phyloP scores from a whole-genome alignment of 2,329 filamentous ascomycete genomes.

The Pestalotiopsis sp. region DNA sequence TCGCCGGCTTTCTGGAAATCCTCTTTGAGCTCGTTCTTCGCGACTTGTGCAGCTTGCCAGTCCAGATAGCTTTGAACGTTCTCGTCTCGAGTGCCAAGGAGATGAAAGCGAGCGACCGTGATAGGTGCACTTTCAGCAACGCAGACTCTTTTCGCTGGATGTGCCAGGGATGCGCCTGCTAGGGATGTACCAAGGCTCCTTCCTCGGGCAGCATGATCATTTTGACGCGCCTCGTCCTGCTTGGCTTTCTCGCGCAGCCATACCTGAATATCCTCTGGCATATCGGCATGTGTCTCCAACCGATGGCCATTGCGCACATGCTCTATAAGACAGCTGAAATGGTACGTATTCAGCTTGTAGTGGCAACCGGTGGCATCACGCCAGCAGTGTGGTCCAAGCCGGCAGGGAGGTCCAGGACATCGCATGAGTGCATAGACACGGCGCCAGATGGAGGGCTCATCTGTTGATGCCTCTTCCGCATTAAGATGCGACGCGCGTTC shows the following conservation, averaged over 20 bases:
- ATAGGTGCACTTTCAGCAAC: not conserved
- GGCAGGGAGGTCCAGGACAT: not conserved
- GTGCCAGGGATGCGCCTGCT: not conserved
- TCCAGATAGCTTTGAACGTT: conserved; percentile 1
- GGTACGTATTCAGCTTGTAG: not conserved
- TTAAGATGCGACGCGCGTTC: not conserved
- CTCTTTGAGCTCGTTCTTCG: not conserved
- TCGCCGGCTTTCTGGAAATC: not conserved
- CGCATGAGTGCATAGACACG: conserved; percentile 1
- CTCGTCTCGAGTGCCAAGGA: not conserved
- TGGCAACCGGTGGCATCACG: not conserved
- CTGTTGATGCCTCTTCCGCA: not conserved
- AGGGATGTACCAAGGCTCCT: not conserved
- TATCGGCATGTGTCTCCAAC: not conserved
- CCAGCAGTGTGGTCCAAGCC: conserved; percentile 1
- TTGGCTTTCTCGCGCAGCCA: not conserved
- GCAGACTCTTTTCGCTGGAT: not conserved
- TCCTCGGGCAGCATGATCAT: not conserved
- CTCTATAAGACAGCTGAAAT: not conserved
- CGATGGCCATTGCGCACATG: not conserved
- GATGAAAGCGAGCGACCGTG: not conserved
- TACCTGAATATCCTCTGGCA: not conserved
- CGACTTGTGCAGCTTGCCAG: not conserved
- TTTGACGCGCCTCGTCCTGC: not conserved
- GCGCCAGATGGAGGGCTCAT: conserved; percentile 1